Evolutionary conservation across 345 rosid species (phyloP).

Genomic region (Syzygium grande): DNA sequence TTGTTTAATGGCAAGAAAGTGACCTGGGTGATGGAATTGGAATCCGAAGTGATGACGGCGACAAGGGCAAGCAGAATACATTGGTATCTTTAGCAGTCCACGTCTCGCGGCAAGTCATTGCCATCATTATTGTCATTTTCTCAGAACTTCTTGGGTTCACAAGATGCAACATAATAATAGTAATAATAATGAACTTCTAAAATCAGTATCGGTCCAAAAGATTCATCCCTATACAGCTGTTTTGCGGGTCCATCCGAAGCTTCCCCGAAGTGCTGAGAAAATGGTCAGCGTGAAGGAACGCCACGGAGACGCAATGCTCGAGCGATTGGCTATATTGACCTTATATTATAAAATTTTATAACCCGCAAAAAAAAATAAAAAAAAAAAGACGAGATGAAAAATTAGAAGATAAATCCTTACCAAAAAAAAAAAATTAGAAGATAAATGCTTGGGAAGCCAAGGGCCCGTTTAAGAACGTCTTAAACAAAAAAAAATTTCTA

Average conservation of each 20-base stretch:
- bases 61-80: neutral
- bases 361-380: neutral
- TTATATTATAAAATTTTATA: neutral
- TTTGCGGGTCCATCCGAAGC: neutral
- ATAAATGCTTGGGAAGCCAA: neutral
- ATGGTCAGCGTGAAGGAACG: neutral
- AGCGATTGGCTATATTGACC: neutral
- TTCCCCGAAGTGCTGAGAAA: neutral
- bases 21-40: neutral
- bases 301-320: neutral
- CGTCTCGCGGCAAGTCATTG: neutral
- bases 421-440: neutral
- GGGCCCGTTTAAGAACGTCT: too few relatives aligned
- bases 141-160: neutral
- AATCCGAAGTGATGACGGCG: neutral
- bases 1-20: neutral
- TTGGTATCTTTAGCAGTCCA: neutral
- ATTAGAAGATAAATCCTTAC: neutral
- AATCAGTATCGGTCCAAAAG: neutral
- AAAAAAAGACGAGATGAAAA: neutral
- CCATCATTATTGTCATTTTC: accelerated
- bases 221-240: neutral
- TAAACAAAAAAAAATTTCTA: too few relatives aligned
- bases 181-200: too few relatives aligned
- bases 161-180: neutral